A percentile compares a stretch with the other conserved stretches of the same genome.
These are phyloP conservation scores for Fusarium nanum DNA, from an alignment of 2,329 filamentous ascomycete species.

Conservation along the genomic window DNA sequence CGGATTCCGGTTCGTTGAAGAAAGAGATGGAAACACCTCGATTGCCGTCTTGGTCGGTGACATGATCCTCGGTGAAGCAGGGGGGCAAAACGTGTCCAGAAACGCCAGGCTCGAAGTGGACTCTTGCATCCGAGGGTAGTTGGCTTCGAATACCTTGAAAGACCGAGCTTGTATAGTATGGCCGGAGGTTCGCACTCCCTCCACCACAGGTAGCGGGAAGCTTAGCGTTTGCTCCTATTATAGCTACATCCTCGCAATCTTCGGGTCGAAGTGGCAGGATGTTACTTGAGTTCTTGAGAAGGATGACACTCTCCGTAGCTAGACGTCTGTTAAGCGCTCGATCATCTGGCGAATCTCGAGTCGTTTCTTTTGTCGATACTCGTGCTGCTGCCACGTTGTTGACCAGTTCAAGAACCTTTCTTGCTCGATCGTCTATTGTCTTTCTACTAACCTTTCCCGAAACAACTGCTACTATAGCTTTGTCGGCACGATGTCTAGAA, in stretches of 20 bases:
- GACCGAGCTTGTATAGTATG: slow-evolving; percentile 49
- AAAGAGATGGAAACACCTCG: slow-evolving; percentile 20
- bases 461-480: slow-evolving; percentile 11
- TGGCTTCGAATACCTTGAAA: slow-evolving; percentile 47
- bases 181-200: slow-evolving; percentile 49
- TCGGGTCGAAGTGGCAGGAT: slow-evolving; percentile 61
- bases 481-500: slow-evolving; percentile 11
- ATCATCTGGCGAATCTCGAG: slow-evolving; percentile 23
- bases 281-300: slow-evolving; percentile 71
- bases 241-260: slow-evolving; percentile 56
- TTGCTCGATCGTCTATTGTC: slow-evolving; percentile 12
- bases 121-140: neutral
- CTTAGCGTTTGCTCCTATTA: slow-evolving; percentile 67
- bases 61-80: slow-evolving; percentile 11
- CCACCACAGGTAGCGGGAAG: slow-evolving; percentile 50
- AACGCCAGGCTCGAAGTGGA: slow-evolving; percentile 26
- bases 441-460: slow-evolving; percentile 2
- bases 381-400: neutral
- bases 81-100: slow-evolving; percentile 22
- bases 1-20: slow-evolving; percentile 21
- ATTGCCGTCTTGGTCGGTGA: neutral
- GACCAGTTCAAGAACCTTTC: slow-evolving; percentile 13
- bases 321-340: slow-evolving; percentile 8
- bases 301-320: slow-evolving; percentile 61
- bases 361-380: slow-evolving; percentile 20